Percentiles rank a stretch among this genome's conserved stretches.
These are phyloP conservation scores for Boletus rubroflammeus DNA, from an alignment of 768 basidiomycete species.

Conservation along the genomic window DNA sequence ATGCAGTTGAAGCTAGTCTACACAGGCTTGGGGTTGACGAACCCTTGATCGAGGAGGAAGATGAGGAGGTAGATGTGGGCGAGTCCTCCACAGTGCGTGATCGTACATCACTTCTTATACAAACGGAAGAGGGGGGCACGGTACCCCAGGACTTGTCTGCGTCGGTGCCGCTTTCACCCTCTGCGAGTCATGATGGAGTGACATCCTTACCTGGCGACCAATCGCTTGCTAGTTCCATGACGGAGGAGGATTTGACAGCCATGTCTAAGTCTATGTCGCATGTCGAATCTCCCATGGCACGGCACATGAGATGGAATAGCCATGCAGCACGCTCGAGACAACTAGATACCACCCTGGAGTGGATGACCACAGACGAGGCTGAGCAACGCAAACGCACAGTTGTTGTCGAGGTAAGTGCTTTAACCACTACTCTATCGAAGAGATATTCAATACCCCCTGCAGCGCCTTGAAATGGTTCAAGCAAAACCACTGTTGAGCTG, in stretches of 20 bases:
- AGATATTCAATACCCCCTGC: conserved; percentile 2
- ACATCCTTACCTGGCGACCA: conserved; percentile 55
- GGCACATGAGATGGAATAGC: conserved; percentile 36
- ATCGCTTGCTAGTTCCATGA: conserved; percentile 51
- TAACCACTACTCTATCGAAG: background rate
- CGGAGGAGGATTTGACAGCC: conserved; percentile 66
- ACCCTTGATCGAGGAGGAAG: conserved; percentile 46
- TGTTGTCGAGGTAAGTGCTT: conserved; percentile 61
- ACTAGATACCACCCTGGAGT: conserved; percentile 38
- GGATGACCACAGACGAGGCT: conserved; percentile 40
- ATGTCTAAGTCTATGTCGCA: conserved; percentile 78
- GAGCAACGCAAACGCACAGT: conserved; percentile 54
- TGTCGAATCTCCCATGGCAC: conserved; percentile 48
- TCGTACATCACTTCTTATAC: conserved; percentile 21
- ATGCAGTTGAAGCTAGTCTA: conserved; percentile 76
- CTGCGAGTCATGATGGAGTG: conserved; percentile 51
- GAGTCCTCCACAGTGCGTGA: conserved; percentile 36
- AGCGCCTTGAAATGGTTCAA: conserved; percentile 75
- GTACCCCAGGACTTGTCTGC: conserved; percentile 21
- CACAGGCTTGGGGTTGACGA: conserved; percentile 67
- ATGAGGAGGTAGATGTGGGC: conserved; percentile 63
- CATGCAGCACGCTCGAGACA: conserved; percentile 26
- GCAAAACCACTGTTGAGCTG: conserved; percentile 68
- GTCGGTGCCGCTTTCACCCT: conserved; percentile 49
- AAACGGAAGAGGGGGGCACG: conserved; percentile 28